Conservation (phyloP, 805 yeast species). For the Ogataea pignaliae region DNA sequence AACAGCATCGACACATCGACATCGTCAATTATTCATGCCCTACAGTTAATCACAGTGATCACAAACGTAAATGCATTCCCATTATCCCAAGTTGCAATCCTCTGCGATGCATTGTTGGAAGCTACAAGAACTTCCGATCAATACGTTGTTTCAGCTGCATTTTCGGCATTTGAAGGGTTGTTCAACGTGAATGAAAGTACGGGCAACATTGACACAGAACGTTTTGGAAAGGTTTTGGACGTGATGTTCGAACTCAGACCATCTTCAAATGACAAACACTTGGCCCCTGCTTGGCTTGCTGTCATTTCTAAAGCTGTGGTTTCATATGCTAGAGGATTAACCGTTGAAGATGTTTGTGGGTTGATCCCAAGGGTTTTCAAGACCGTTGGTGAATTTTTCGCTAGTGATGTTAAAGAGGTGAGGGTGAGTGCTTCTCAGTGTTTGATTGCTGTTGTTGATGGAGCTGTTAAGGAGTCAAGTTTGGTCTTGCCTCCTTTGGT, state of each 20-base stretch:
- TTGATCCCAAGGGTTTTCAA: slow-evolving; percentile 50
- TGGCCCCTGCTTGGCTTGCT: slow-evolving; percentile 94
- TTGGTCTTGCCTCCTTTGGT: slow-evolving; percentile 50
- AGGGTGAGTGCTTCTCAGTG: slow-evolving; percentile 82
- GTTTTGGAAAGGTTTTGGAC: slow-evolving; percentile 59
- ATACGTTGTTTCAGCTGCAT: slow-evolving; percentile 74
- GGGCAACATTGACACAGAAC: slow-evolving; percentile 45
- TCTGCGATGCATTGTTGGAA: slow-evolving; percentile 73
- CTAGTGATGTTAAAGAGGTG: slow-evolving; percentile 60
- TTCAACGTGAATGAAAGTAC: slow-evolving; percentile 56
- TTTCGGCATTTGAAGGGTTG: slow-evolving; percentile 77
- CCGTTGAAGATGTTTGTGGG: slow-evolving; percentile 47
- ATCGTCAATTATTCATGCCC: slow-evolving; percentile 62
- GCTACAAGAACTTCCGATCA: slow-evolving; percentile 82
- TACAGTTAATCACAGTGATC: slow-evolving; percentile 72
- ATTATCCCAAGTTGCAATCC: slow-evolving; percentile 52
- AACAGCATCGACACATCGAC: slow-evolving; percentile 41
- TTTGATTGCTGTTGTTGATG: slow-evolving; percentile 68
- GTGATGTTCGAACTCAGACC: slow-evolving; percentile 80
- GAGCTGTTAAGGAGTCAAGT: slow-evolving; percentile 57
- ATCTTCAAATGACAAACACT: slow-evolving; percentile 71
- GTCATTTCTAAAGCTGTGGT: slow-evolving; percentile 80
- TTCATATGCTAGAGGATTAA: slow-evolving; percentile 44
- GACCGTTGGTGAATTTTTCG: slow-evolving; percentile 58
- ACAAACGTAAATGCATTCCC: slow-evolving; percentile 85